Base-by-base conservation (phyloP, 129 eudicot genomes). In the Flaveria ramosissima region DNA sequence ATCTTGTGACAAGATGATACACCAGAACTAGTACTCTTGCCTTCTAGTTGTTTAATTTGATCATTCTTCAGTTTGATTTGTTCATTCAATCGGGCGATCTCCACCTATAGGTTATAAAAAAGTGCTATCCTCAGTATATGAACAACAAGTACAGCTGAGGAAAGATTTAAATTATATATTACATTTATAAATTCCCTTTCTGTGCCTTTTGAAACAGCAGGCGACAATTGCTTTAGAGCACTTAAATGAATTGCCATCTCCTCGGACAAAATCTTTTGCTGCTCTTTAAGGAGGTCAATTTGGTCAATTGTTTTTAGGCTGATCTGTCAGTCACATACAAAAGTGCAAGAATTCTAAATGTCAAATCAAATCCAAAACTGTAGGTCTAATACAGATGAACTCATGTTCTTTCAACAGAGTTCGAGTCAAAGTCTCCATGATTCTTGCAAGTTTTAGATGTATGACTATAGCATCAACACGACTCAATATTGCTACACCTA, bases 181-280 rank as follows among this genome's bases (percentile, higher is more conserved):
- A 94, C 97, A 43, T 86, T 84, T 51, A 89, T 78, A 75, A 76
- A 82, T 60, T 87, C 89, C 73, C 89, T 92, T 75, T 82, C 78
- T 5, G 89, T 81, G 74, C 84, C 83, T 59, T 77, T 78, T 32
- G 84, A 57, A 74, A 88, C 90, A 71, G 84, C 89, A 24, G 85
- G 90, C 17, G 96, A 91, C 76, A 89, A 84, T 32, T 92, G 85
- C 82, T 91, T 91, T 74, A 94, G 79, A 72, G 90, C 84, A 86
- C 96, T 91, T 84, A 81, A 79, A 72, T 91, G 98, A 62, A 91
- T 86, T 8, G 96, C 98, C 76, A 91, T 90, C 88, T 93, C 98
- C 73, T 92, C 98, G 11, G 93, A 89, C 82, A 94, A 78, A 76
- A 94, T 81, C 89, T 94, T 94, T 60, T 94, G 93, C 72, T 91